Conservation (phyloP, 129 eudicot genomes). For the Pseudognaphalium luteoalbum region DNA sequence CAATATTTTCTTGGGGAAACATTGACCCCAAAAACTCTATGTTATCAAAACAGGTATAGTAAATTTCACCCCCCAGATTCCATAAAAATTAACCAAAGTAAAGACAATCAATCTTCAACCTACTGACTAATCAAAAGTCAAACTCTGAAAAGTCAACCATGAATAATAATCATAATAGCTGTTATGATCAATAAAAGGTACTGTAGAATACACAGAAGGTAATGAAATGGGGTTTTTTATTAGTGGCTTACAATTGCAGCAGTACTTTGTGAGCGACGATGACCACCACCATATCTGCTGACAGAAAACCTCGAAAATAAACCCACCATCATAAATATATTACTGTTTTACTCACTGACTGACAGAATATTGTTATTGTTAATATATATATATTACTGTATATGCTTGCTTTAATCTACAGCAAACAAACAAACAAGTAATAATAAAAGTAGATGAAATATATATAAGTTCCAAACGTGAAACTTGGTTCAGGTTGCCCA, state of each 20-base stretch:
- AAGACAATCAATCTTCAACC: not conserved
- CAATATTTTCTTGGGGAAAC: not conserved
- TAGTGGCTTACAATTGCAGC: constrained; percentile 61
- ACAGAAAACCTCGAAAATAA: constrained; percentile 78
- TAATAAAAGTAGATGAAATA: not conserved
- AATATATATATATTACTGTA: not conserved
- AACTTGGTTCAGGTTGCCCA: not conserved
- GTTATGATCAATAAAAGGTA: too few species aligned
- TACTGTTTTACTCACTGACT: not conserved
- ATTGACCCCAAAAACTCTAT: not conserved
- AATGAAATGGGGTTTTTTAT: not conserved
- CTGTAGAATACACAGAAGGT: not conserved
- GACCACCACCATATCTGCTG: constrained; percentile 47
- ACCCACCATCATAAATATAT: constrained; percentile 51
- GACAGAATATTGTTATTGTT: not conserved
- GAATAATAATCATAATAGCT: not conserved
- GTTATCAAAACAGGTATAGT: too few species aligned
- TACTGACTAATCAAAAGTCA: constrained; percentile 21
- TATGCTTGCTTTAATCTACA: not conserved
- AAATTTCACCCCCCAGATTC: too few species aligned
- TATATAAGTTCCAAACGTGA: too few species aligned
- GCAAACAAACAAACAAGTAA: not conserved
- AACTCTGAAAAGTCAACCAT: constrained; percentile 19
- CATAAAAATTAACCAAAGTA: not conserved
- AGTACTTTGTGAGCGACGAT: constrained; percentile 69